Evolutionary conservation across 2,329 filamentous ascomycete genomes (phyloP), one percentile per base, ranked within the genome.

Genomic region (Aspergillus ruber): DNA sequence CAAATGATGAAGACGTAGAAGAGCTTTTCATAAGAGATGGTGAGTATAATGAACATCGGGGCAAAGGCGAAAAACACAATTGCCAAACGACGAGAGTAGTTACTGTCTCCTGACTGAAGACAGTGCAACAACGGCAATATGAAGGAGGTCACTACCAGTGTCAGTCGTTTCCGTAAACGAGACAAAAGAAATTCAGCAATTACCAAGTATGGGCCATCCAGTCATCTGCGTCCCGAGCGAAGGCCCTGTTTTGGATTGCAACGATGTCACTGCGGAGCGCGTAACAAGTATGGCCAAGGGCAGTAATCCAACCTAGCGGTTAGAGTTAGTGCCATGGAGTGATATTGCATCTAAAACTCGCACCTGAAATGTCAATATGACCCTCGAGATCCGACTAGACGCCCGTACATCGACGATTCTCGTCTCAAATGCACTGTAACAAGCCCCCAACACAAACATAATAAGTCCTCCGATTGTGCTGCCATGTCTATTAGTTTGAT

Each of bases 11-110:
- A 83, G 50, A 96, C 82, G 69, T 97, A 98, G 68, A 98, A 98
- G 2, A 98, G 77, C 0, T 91, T 91, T 68, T 98, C 93, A 71
- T 95, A 98, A 0, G 91, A 96, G 58, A 97, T 96, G 6, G 90
- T 95, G 44, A 98, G 81, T 60, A 98, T 91, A 63, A 98, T 86
- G 68, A 97, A 98, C 1, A 86, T 86, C 0, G 93, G 93, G 0
- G 91, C 86, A 64, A 94, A 97, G 4, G 90, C 87, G 43, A 98
- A 76, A 72, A 97, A 98, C 46, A 96, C 83, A 57, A 95, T 81
- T 56, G 90, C 79, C 3, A 98, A 75, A 18, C 90, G 84, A 66
- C 97, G 90, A 56, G 96, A 80, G 67, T 97, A 96, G 70, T 96
- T 84, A 56, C 77, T 85, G 65, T 88, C 93, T 1, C 20, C 20